Conservation (phyloP, 306 rosid genomes). For the Prunus mongolica region DNA sequence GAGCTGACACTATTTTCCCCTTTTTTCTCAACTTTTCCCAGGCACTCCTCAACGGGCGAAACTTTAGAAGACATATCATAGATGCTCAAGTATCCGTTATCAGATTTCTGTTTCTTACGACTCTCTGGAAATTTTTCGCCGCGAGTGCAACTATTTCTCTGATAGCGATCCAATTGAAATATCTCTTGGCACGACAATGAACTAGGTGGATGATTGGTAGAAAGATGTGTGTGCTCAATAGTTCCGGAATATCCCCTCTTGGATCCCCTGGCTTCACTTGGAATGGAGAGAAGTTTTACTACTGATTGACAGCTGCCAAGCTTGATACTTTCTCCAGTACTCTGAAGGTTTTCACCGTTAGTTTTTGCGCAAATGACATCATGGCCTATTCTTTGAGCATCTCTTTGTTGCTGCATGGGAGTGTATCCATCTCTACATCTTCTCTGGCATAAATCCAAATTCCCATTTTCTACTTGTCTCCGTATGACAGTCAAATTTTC, state of each 20-base stretch:
- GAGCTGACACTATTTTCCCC: conserved; percentile 12
- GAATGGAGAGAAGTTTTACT: conserved; percentile 30
- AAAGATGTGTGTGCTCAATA: conserved; percentile 18
- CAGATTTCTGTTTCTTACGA: conserved; percentile 44
- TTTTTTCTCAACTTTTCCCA: conserved; percentile 22
- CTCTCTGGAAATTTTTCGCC: conserved; percentile 24
- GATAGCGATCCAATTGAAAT: conserved; percentile 32
- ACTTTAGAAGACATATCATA: conserved; percentile 22
- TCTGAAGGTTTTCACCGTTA: conserved; percentile 27
- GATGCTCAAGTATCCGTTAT: conserved; percentile 31
- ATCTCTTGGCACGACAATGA: conserved; percentile 39
- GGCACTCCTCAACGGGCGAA: conserved; percentile 23
- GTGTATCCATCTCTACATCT: conserved; percentile 23
- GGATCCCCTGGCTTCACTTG: conserved; percentile 37
- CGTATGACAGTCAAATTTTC: conserved; percentile 18
- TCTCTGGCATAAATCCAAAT: conserved; percentile 31
- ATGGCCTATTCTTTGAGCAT: conserved; percentile 23
- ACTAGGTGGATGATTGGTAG: conserved; percentile 28
- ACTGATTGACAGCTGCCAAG: conserved; percentile 24
- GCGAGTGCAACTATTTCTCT: conserved; percentile 23
- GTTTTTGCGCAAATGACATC: conserved; percentile 30
- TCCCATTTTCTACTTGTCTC: conserved; percentile 30
- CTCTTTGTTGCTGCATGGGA: conserved; percentile 30
- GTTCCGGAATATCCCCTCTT: conserved; percentile 44
- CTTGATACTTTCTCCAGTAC: conserved; percentile 20